Percentiles rank a stretch among this genome's conserved stretches.
Evolutionary conservation across 108 stramenopile genomes (phyloP).

Genomic region (Fragilariopsis cylindrus): DNA sequence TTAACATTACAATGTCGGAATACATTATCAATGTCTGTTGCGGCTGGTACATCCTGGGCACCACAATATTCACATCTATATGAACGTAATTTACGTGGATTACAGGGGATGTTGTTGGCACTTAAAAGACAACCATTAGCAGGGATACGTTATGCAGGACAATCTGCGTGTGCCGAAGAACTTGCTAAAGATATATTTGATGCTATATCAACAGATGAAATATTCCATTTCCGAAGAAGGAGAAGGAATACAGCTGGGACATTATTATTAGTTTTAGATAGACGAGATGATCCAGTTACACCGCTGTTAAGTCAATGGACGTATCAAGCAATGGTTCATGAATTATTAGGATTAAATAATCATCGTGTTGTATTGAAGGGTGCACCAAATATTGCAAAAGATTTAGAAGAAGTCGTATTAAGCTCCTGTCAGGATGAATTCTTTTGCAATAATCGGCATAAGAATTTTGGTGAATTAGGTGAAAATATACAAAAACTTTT

Average conservation of each 20-base stretch:
- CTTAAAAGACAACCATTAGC: conserved; percentile 84
- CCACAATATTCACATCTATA: conserved; percentile 70
- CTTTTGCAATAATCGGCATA: conserved; percentile 88
- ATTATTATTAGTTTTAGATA: conserved; percentile 91
- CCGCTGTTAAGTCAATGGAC: conserved; percentile 99
- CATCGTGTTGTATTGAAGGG: conserved; percentile 93
- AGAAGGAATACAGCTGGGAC: conserved; percentile 43
- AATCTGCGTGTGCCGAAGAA: conserved; percentile 75
- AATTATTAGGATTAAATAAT: conserved; percentile 96
- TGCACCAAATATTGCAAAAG: conserved; percentile 90
- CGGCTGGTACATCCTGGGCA: conserved; percentile 66
- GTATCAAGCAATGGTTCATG: conserved; percentile 99
- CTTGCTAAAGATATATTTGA: conserved; percentile 82
- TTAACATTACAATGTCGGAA: conserved; percentile 87
- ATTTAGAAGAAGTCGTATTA: conserved; percentile 97
- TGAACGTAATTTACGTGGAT: conserved; percentile 83
- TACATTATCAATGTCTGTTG: conserved; percentile 73
- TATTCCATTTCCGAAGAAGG: conserved; percentile 89
- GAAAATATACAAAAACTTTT: conserved; percentile 94
- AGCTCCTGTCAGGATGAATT: conserved; percentile 92
- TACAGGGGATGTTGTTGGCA: conserved; percentile 88
- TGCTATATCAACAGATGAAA: conserved; percentile 81
- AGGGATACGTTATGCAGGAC: conserved; percentile 87
- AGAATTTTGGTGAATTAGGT: conserved; percentile 97
- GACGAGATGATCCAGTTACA: conserved; percentile 98